Conservation (phyloP, 768 basidiomycete genomes). For the Leccinum sublutescens region DNA sequence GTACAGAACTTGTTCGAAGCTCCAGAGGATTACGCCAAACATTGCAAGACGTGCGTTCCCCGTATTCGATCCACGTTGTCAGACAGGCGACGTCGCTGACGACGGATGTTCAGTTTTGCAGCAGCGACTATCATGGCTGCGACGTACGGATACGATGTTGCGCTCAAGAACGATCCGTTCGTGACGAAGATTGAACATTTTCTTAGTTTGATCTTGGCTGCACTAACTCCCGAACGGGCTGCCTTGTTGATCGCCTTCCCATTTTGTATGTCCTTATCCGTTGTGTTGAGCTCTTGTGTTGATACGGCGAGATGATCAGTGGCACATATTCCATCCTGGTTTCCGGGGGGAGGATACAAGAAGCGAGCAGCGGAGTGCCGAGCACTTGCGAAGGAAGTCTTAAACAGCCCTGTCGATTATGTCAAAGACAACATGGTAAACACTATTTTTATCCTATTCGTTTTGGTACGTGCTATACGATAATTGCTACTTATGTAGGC, state of each 20-base stretch:
- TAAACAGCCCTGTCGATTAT: constrained; percentile 19
- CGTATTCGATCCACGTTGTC: background rate
- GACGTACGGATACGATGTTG: constrained; percentile 28
- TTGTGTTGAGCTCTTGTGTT: background rate
- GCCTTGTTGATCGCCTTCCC: constrained; percentile 24
- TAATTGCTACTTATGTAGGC: constrained; percentile 4
- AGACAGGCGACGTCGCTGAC: background rate
- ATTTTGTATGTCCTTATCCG: constrained; percentile 18
- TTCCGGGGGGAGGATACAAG: constrained; percentile 33
- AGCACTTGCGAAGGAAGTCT: constrained; percentile 22
- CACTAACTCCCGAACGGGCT: constrained; percentile 23
- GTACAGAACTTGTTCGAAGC: constrained; percentile 20
- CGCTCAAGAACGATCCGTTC: constrained; percentile 25
- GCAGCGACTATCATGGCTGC: constrained; percentile 23
- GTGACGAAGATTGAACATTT: constrained; percentile 20
- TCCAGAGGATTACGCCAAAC: constrained; percentile 17
- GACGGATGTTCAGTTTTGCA: constrained; percentile 16
- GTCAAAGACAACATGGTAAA: constrained; percentile 26
- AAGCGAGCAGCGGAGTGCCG: constrained; percentile 16
- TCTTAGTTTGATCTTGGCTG: constrained; percentile 7
- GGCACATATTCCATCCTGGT: constrained; percentile 33
- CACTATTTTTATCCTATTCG: background rate
- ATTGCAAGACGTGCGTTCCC: constrained; percentile 26
- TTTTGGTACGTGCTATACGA: background rate
- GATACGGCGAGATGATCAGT: constrained; percentile 6